These are phyloP conservation scores for Omphalea diandra DNA, from an alignment of 441 rosid species.

Conservation along the genomic window DNA sequence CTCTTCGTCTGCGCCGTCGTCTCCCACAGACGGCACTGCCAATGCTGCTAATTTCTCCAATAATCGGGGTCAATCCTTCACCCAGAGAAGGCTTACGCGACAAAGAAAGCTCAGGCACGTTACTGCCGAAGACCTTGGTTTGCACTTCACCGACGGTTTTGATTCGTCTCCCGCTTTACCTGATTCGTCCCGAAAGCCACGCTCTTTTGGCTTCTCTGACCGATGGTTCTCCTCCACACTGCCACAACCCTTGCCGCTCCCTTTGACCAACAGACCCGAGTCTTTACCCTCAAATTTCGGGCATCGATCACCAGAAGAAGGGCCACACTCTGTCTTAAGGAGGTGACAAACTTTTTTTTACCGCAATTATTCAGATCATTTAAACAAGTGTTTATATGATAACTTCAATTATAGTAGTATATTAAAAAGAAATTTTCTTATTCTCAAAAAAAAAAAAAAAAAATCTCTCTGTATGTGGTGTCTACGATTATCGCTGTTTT, in stretches of 20 bases:
- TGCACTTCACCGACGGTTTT: conserved; percentile 18
- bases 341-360: conserved; percentile 30
- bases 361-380: no score
- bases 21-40: conserved; percentile 15
- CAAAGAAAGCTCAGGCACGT: conserved; percentile 43
- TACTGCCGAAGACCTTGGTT: conserved; percentile 25
- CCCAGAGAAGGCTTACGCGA: conserved; percentile 39
- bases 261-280: conserved; percentile 28
- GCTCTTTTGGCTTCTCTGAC: conserved; percentile 23
- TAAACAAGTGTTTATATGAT: no score
- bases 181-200: conserved; percentile 21
- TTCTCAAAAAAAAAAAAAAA: no score
- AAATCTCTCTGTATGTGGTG: background rate
- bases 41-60: conserved; percentile 3
- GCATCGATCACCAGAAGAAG: conserved; percentile 31
- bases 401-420: no score
- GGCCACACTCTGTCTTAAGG: conserved; percentile 9
- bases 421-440: no score
- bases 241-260: conserved; percentile 64
- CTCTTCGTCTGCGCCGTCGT: conserved; percentile 21
- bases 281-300: conserved; percentile 18
- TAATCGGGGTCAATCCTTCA: conserved; percentile 22
- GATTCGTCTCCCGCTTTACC: conserved; percentile 33
- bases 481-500: background rate
- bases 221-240: conserved; percentile 35